These are phyloP conservation scores for Candida sithepensis DNA, from an alignment of 805 yeast species.

Conservation along the genomic window DNA sequence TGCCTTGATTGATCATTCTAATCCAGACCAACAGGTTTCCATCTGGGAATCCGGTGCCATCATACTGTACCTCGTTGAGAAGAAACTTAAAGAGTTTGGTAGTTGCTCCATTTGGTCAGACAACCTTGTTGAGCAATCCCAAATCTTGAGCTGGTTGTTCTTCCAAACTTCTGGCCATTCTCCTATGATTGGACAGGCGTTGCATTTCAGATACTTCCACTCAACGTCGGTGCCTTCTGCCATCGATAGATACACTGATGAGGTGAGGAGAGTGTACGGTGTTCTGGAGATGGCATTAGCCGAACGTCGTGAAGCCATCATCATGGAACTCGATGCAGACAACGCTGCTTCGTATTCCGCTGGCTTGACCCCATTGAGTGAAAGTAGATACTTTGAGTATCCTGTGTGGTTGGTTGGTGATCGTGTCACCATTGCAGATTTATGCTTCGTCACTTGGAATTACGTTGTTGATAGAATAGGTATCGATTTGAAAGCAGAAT, in stretches of 20 bases:
- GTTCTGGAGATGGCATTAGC: constrained; percentile 94
- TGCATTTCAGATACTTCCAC: constrained; percentile 90
- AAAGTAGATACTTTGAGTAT: constrained; percentile 81
- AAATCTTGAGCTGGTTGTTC: constrained; percentile 83
- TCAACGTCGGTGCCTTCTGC: constrained; percentile 83
- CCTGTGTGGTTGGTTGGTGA: constrained; percentile 97
- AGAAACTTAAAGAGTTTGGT: constrained; percentile 58
- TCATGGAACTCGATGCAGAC: constrained; percentile 84
- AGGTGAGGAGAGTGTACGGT: constrained; percentile 88
- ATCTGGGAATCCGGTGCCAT: constrained; percentile 97
- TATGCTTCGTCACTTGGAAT: constrained; percentile 95
- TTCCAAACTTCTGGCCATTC: constrained; percentile 97
- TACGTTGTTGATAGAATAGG: constrained; percentile 93
- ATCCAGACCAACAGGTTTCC: constrained; percentile 59
- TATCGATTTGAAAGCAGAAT: constrained; percentile 78
- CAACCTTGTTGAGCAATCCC: constrained; percentile 74
- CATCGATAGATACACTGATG: constrained; percentile 85
- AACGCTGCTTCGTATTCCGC: constrained; percentile 84
- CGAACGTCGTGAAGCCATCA: constrained; percentile 83
- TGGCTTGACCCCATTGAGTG: constrained; percentile 84
- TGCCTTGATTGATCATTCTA: constrained; percentile 83
- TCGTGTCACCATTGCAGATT: constrained; percentile 77
- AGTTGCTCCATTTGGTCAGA: constrained; percentile 77
- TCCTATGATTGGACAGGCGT: constrained; percentile 97
- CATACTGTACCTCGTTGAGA: constrained; percentile 73